phyloP scores from a whole-genome alignment of 768 basidiomycete genomes.

The Podaxis sp. region DNA sequence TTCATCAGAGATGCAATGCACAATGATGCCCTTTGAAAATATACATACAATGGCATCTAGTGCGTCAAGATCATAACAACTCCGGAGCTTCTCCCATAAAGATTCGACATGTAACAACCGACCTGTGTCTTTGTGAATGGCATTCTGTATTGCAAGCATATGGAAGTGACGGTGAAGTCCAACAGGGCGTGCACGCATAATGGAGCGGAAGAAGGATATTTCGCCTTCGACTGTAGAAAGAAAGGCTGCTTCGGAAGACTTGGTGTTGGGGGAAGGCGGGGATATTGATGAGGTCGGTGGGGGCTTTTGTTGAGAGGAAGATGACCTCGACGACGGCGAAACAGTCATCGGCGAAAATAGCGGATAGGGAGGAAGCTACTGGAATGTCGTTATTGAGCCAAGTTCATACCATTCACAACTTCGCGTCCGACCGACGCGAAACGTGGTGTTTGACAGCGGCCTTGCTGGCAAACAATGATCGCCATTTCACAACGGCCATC shows the following conservation, averaged over 20 bases:
- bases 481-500: not conserved
- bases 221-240: slow-evolving; percentile 80
- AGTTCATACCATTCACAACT: not conserved
- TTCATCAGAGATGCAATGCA: not conserved
- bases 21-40: slow-evolving; percentile 16
- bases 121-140: slow-evolving; percentile 72
- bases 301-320: not conserved
- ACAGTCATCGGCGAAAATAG: slow-evolving; percentile 6
- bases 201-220: slow-evolving; percentile 80
- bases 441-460: slow-evolving; percentile 8
- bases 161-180: slow-evolving; percentile 86
- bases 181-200: slow-evolving; percentile 80
- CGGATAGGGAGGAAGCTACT: not conserved
- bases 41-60: slow-evolving; percentile 66
- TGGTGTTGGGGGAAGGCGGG: slow-evolving; percentile 14
- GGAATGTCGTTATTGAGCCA: not conserved
- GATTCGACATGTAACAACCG: slow-evolving; percentile 55
- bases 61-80: slow-evolving; percentile 73
- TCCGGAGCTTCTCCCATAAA: slow-evolving; percentile 74
- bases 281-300: slow-evolving; percentile 16
- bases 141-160: slow-evolving; percentile 69
- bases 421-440: not conserved
- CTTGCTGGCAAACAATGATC: not conserved
- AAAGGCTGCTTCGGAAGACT: slow-evolving; percentile 36
- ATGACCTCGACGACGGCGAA: slow-evolving; percentile 11